These are phyloP conservation scores for Sinapis alba DNA, from an alignment of 441 rosid species.

Conservation along the genomic window DNA sequence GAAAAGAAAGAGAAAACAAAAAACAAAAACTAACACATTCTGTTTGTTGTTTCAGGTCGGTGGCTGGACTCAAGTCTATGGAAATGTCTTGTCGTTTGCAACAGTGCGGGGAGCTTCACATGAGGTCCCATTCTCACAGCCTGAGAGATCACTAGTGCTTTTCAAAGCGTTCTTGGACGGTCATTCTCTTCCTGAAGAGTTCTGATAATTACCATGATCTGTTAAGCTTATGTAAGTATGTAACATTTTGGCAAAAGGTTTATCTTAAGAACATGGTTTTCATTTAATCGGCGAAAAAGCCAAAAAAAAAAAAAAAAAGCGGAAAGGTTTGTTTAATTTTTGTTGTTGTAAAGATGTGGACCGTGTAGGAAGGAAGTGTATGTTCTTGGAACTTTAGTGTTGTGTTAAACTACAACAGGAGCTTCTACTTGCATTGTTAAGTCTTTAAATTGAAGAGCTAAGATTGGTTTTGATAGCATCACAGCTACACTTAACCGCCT, in stretches of 20 bases:
- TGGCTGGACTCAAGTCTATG: conserved; percentile 99
- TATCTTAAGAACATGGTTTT: conserved; percentile 24
- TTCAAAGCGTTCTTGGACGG: conserved; percentile 76
- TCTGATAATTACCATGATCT: conserved; percentile 47
- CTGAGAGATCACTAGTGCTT: conserved; percentile 85
- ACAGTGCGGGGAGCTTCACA: conserved; percentile 98
- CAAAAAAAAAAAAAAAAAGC: conserved; percentile 20
- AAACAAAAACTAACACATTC: conserved; percentile 1
- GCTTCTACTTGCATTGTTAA: conserved; percentile 90
- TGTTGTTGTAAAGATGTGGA: conserved; percentile 45
- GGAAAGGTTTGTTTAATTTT: conserved; percentile 38
- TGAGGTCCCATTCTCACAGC: conserved; percentile 98
- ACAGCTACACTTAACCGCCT: conserved; percentile 54
- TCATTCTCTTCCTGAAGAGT: conserved; percentile 73
- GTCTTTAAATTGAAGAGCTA: conserved; percentile 74
- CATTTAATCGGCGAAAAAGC: conserved; percentile 32
- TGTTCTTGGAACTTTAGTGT: conserved; percentile 30
- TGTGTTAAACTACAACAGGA: conserved; percentile 51
- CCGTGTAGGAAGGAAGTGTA: conserved; percentile 33
- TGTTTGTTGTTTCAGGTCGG: conserved; percentile 69
- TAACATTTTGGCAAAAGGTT: conserved; percentile 27
- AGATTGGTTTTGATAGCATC: conserved; percentile 74
- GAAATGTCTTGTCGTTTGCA: conserved; percentile 76
- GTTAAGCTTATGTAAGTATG: conserved; percentile 28
- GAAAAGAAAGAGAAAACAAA: not conserved